Evolutionary conservation across 352 stramenopile genomes (phyloP).

Genomic region (Pythium vanterpoolii): DNA sequence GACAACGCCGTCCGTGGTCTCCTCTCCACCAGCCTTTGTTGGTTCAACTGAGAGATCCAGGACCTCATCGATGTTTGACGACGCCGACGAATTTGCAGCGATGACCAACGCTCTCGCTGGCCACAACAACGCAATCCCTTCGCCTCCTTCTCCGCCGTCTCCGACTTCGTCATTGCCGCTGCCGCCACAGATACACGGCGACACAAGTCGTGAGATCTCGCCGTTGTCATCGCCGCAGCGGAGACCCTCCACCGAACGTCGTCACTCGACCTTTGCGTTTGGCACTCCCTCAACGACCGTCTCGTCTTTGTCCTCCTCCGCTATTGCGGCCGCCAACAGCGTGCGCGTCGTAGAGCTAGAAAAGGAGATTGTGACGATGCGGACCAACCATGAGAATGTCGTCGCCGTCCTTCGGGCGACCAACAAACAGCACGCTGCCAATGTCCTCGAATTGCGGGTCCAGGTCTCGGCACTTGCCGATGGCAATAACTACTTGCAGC

Average conservation of each 20-base stretch:
- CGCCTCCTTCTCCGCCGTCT: neutral
- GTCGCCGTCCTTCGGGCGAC: conserved; percentile 59
- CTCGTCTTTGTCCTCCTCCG: conserved; percentile 13
- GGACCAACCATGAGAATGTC: conserved; percentile 68
- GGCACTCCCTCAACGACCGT: conserved; percentile 5
- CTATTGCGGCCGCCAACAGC: conserved; percentile 11
- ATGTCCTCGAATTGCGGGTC: conserved; percentile 59
- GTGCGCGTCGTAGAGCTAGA: conserved; percentile 51
- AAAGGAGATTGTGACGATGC: conserved; percentile 55
- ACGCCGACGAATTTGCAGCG: conserved; percentile 14
- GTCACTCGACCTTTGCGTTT: conserved; percentile 24
- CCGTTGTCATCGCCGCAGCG: conserved; percentile 7
- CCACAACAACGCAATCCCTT: conserved; percentile 20
- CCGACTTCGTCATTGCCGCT: neutral
- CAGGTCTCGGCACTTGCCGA: conserved; percentile 60
- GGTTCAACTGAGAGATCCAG: neutral
- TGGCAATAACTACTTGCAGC: conserved; percentile 57
- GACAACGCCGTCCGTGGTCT: neutral
- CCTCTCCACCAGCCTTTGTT: no score
- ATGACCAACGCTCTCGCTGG: conserved; percentile 19
- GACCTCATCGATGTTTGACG: conserved; percentile 21
- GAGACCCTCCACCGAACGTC: conserved; percentile 10
- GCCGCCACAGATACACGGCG: conserved; percentile 6
- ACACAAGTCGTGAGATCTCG: conserved; percentile 6
- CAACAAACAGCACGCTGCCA: conserved; percentile 66